Conservation (phyloP, 768 basidiomycete species). For the Tylopilus plumbeoviolaceoides region DNA sequence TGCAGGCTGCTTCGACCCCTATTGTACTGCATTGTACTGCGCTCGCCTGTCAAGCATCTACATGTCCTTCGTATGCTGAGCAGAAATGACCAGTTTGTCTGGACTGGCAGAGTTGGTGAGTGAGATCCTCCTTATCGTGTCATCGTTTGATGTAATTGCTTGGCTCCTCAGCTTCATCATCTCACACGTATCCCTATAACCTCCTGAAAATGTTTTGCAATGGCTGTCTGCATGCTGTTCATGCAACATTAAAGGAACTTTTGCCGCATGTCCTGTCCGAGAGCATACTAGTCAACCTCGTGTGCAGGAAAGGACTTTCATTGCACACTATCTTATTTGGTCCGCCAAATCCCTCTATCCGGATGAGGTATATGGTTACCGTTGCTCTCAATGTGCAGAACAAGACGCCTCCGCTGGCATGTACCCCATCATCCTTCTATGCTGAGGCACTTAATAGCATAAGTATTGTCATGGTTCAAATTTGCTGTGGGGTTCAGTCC, state of each 20-base stretch:
- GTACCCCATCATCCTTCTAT: constrained; percentile 43
- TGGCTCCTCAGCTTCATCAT: constrained; percentile 35
- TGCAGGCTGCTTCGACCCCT: constrained; percentile 57
- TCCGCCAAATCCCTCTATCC: constrained; percentile 18
- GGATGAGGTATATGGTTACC: constrained; percentile 43
- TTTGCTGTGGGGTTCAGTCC: background rate
- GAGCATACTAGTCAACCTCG: too few species aligned
- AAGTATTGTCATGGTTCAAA: constrained; percentile 1
- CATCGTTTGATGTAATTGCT: constrained; percentile 1
- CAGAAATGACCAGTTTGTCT: constrained; percentile 75
- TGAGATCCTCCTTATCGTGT: background rate
- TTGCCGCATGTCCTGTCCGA: constrained; percentile 59
- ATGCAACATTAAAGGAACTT: constrained; percentile 47
- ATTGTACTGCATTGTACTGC: constrained; percentile 88
- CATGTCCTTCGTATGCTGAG: constrained; percentile 72
- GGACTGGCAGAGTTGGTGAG: constrained; percentile 71
- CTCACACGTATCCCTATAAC: constrained; percentile 66
- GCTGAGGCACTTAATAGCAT: constrained; percentile 50
- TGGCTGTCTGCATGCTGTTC: constrained; percentile 49
- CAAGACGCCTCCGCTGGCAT: constrained; percentile 21
- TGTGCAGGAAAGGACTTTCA: constrained; percentile 52
- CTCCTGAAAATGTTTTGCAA: constrained; percentile 62
- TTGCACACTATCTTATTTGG: constrained; percentile 59
- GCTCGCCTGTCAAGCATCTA: constrained; percentile 65
- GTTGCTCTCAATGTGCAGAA: constrained; percentile 46